Percentiles rank a stretch among this genome's conserved stretches.
These are phyloP conservation scores for Saccharomycodes ludwigii DNA, from an alignment of 805 yeast species.

Conservation along the genomic window DNA sequence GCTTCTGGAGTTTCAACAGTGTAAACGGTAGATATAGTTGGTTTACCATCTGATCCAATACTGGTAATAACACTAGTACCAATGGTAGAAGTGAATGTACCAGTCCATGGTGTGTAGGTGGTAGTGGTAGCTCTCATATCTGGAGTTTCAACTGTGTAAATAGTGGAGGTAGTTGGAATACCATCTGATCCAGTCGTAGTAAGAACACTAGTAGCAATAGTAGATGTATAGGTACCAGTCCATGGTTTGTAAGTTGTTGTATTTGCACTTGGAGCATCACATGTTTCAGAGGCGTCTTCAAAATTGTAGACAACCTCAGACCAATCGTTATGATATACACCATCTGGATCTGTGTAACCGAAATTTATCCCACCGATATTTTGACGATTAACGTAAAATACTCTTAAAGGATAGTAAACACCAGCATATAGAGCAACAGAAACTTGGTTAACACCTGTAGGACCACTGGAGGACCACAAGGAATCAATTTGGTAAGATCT, in stretches of 20 bases:
- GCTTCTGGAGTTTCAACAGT: too few relatives aligned
- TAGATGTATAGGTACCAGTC: conserved; percentile 3
- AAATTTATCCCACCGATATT: conserved; percentile 9
- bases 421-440: conserved; percentile 14
- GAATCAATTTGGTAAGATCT: background rate
- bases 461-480: background rate
- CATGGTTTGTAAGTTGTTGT: conserved; percentile 5
- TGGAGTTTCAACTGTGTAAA: conserved; percentile 8
- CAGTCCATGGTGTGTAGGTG: too few relatives aligned
- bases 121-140: too few relatives aligned
- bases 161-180: conserved; percentile 4
- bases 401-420: conserved; percentile 18
- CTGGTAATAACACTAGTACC: too few relatives aligned
- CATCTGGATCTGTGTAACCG: conserved; percentile 11
- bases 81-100: too few relatives aligned
- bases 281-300: conserved; percentile 2
- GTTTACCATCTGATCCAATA: too few relatives aligned
- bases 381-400: conserved; percentile 15
- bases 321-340: conserved; percentile 8
- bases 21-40: too few relatives aligned
- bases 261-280: conserved; percentile 1
- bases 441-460: conserved; percentile 1
- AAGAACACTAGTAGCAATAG: conserved; percentile 4
- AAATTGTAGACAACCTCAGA: conserved; percentile 8
- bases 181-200: conserved; percentile 8